Evolutionary conservation across 2,329 filamentous ascomycete species (phyloP).

Genomic region (Arachnomyces sp.): DNA sequence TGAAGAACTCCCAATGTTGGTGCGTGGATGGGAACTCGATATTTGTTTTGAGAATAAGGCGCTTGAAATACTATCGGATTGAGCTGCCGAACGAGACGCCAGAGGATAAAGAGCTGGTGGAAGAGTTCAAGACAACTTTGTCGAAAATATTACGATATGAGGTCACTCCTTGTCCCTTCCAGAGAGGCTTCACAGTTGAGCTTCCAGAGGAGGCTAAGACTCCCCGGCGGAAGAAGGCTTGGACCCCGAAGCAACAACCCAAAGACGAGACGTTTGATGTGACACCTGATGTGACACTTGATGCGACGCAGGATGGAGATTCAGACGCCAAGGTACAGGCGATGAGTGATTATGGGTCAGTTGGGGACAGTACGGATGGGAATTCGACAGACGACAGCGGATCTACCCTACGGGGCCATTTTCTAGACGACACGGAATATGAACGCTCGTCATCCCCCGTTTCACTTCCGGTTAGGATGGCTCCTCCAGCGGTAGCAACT

Average conservation of each 20-base stretch:
- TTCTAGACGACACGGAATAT: neutral
- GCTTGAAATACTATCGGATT: constrained; percentile 82
- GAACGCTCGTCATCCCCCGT: constrained; percentile 6
- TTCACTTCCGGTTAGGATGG: constrained; percentile 8
- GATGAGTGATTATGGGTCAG: neutral
- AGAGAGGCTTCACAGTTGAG: constrained; percentile 64
- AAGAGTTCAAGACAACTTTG: constrained; percentile 61
- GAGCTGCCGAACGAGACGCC: constrained; percentile 62
- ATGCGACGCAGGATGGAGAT: constrained; percentile 12
- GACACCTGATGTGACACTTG: constrained; percentile 21
- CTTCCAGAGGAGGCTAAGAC: constrained; percentile 60
- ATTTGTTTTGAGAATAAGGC: constrained; percentile 78
- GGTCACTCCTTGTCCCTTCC: constrained; percentile 79
- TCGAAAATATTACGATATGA: constrained; percentile 73
- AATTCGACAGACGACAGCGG: constrained; percentile 3
- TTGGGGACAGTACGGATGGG: neutral
- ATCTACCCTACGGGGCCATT: neutral
- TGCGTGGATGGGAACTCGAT: constrained; percentile 76
- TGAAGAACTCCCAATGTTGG: constrained; percentile 89
- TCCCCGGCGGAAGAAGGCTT: constrained; percentile 59
- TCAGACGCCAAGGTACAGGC: constrained; percentile 10
- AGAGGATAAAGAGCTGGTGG: constrained; percentile 56
- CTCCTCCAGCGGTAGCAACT: constrained; percentile 21
- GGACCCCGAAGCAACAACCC: constrained; percentile 47
- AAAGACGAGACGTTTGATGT: constrained; percentile 33